Evolutionary conservation across 768 basidiomycete species (phyloP), one percentile per base, ranked within the genome.

Genomic region (Collybia mongolica): DNA sequence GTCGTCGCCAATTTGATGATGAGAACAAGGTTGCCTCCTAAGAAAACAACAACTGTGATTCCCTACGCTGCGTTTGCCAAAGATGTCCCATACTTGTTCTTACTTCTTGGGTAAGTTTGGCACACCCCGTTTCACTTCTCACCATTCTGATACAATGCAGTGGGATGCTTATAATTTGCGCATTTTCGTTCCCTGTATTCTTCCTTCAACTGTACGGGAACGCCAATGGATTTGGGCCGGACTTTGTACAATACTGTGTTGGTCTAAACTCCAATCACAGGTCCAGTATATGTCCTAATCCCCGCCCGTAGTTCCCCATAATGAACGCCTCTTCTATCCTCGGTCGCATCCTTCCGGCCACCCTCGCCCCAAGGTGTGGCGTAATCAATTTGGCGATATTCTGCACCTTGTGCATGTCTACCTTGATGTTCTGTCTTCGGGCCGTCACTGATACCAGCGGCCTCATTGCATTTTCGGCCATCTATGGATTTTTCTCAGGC

Each of bases 271-370:
- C 11, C 11, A 5, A 9, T 32, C 9, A 32, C 32, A 9, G 32
- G 3, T 14, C 11, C 7, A 26, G 7, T 32, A 32, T 17, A 23
- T n/a, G 36, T 8, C 23, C 19, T 28, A 37, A 45, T 12, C 26
- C 26, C 26, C 14, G 35, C 1, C 41, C 46, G 11, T 39, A 82
- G 76, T 52, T 84, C 15, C 69, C 81, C 0, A 72, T 85, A 26
- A 56, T 84, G 11, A 86, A 84, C 49, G 82, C 71, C 2, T 70
- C 74, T 15, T 73, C 72, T 44, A 61, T 80, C 17, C 63, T 78
- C 36, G 85, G 84, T 5, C 75, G 84, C 29, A 57, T 76, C 2
- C 54, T 81, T 9, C 72, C 80, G 0, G 72, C 72, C 17, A 61
- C 75, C 20, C 58, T 81, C 24, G 73, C 71, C n/a, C 63, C 66